Evolutionary conservation across 2,329 filamentous ascomycete genomes (phyloP).

Genomic region (Trichoderma koningiopsis): DNA sequence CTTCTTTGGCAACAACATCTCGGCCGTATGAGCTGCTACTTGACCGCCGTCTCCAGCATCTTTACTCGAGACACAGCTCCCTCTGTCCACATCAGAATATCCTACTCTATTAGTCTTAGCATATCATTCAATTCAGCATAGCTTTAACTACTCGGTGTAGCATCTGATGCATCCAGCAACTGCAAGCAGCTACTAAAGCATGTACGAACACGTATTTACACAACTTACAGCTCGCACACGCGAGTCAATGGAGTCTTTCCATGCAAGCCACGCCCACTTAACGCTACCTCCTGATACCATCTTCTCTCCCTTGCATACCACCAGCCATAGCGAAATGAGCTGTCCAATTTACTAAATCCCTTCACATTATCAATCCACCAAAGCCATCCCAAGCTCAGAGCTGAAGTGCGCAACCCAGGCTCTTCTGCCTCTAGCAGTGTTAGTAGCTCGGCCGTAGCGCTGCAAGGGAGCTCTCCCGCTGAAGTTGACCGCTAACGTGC

Average conservation of each 20-base stretch:
- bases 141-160: not conserved
- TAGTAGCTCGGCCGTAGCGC: not conserved
- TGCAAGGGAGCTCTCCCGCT: not conserved
- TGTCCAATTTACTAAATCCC: not conserved
- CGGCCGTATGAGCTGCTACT: not conserved
- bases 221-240: not conserved
- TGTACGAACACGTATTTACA: not conserved
- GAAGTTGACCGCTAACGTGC: not conserved
- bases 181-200: not conserved
- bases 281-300: not conserved
- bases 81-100: not conserved
- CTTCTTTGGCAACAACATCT: not conserved
- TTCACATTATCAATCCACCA: not conserved
- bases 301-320: slow-evolving; percentile 1
- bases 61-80: not conserved
- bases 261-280: not conserved
- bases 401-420: not conserved
- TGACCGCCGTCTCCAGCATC: not conserved
- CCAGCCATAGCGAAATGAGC: slow-evolving; percentile 1
- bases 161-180: not conserved
- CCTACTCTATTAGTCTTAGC: slow-evolving; percentile 6
- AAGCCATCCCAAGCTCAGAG: not conserved
- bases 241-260: not conserved
- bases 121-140: not conserved
- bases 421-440: not conserved